Percentiles rank a stretch among this genome's conserved stretches.
phyloP scores from a whole-genome alignment of 2,329 filamentous ascomycete genomes.

The Colletotrichum limetticola region DNA sequence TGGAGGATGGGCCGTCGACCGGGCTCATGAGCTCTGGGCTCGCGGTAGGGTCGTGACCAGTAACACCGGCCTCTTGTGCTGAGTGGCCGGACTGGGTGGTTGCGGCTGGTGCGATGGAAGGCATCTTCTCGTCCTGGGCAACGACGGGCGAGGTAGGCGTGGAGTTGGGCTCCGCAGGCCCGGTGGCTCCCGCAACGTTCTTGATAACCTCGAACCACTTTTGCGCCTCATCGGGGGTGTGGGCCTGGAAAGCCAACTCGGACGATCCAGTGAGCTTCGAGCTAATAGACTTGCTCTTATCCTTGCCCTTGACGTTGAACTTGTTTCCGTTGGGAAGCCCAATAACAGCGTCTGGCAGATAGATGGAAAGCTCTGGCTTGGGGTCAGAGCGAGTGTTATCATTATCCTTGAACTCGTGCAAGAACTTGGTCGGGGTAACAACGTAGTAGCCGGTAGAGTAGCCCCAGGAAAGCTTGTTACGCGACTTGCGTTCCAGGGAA shows the following conservation, averaged over 20 bases:
- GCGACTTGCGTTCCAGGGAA: slow-evolving; percentile 88
- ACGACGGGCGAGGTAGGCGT: slow-evolving; percentile 43
- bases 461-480: slow-evolving; percentile 82
- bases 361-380: slow-evolving; percentile 87
- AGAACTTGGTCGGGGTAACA: slow-evolving; percentile 85
- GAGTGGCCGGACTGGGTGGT: slow-evolving; percentile 43
- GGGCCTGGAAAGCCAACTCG: slow-evolving; percentile 89
- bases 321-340: slow-evolving; percentile 79
- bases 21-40: slow-evolving; percentile 31
- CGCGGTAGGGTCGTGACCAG: slow-evolving; percentile 40
- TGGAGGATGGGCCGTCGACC: slow-evolving; percentile 22
- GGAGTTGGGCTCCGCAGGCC: slow-evolving; percentile 45
- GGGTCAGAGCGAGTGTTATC: slow-evolving; percentile 79
- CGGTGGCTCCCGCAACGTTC: slow-evolving; percentile 65
- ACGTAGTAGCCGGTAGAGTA: slow-evolving; percentile 90
- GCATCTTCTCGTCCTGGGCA: slow-evolving; percentile 42
- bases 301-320: slow-evolving; percentile 96
- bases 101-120: slow-evolving; percentile 35
- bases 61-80: slow-evolving; percentile 61
- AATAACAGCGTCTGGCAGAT: slow-evolving; percentile 88
- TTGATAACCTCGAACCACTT: slow-evolving; percentile 86
- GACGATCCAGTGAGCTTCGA: slow-evolving; percentile 83
- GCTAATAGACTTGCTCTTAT: slow-evolving; percentile 82
- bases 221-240: slow-evolving; percentile 80
- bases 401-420: slow-evolving; percentile 97